Evolutionary conservation across 352 stramenopile species (phyloP), one percentile per base, ranked within the genome.

Genomic region (Saprolegnia parasitica): DNA sequence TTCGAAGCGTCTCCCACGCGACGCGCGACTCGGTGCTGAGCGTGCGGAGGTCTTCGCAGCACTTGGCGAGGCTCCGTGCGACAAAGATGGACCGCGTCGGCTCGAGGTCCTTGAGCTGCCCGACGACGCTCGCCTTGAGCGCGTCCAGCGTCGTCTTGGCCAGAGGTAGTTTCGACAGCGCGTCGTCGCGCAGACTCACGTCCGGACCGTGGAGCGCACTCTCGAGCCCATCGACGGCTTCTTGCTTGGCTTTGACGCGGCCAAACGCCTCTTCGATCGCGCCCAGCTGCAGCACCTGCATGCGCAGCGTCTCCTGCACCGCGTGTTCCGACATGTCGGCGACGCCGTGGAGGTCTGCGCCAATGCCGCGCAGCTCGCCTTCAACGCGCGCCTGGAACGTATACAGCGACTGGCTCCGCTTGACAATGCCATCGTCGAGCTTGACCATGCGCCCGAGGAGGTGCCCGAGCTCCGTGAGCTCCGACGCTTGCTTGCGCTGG

Each of bases 281-380:
- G 1, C 81, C 83, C 15, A 94, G 63, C 29, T 92, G 79, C 23
- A 91, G 73, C 54, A 80, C 90, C 72, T 92, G 84, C 86, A 91
- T 94, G 58, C 86, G 83, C 10, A 89, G 81, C 54, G 89, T 75
- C 65, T 94, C 86, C 21, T 91, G 68, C 40, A 92, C 65, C 16
- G 86, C 86, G 56, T 91, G 91, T 68, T 94, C 86, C 77, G 63
- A 24, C 16, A 70, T 57, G 54, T 70, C 63, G 11, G 42, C 26
- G 8, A 70, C 29, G 29, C 63, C 54, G 11, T 39, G 6, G 10
- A 55, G 16, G 6, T 52, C 63, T 5, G 24, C 20, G 11, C 63
- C 63, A 47, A 63, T 49, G 23, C 16, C 5, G 13, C 20, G 47
- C 45, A 70, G 47, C 35, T 70, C 63, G 15, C 42, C 54, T 15